Conservation (phyloP, 495 filamentous ascomycete genomes). For the Diplogelasinospora grovesii region DNA sequence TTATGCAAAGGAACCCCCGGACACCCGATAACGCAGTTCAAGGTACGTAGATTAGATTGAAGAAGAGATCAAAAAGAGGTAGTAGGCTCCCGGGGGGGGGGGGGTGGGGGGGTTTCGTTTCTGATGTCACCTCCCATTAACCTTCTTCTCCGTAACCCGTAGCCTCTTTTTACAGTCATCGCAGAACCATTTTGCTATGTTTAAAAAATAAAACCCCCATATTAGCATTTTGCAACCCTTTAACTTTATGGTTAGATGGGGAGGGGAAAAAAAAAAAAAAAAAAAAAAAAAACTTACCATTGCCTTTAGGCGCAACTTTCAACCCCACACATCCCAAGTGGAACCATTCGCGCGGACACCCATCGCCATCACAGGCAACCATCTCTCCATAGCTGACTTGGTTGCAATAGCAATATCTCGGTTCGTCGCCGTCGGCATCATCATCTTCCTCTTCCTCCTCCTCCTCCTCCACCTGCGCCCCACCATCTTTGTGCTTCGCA, state of each 20-base stretch:
- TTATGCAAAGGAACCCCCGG: too few relatives aligned
- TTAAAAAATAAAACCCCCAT: not conserved
- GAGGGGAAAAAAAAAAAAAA: conserved; percentile 1
- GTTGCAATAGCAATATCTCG: conserved; percentile 89
- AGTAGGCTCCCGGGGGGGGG: too few relatives aligned
- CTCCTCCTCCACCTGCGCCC: conserved; percentile 4
- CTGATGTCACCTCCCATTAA: conserved; percentile 1
- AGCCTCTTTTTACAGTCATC: conserved; percentile 75
- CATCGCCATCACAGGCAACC: conserved; percentile 92
- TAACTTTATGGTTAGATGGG: not conserved
- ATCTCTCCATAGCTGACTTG: conserved; percentile 92
- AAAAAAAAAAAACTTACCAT: conserved; percentile 53
- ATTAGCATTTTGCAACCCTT: conserved; percentile 17
- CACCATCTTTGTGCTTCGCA: conserved; percentile 9
- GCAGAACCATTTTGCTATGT: conserved; percentile 82
- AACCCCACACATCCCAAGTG: conserved; percentile 88
- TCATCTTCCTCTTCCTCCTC: conserved; percentile 47
- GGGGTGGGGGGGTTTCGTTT: too few relatives aligned
- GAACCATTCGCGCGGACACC: conserved; percentile 90
- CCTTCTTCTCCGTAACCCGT: conserved; percentile 38
- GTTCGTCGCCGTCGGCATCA: conserved; percentile 74
- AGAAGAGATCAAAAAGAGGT: not conserved
- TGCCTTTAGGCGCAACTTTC: conserved; percentile 74
- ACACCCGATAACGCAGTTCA: too few relatives aligned
- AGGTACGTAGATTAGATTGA: too few relatives aligned